These are phyloP conservation scores for Coemansia sp. DNA, from an alignment of 192 early-diverging fungal genomes.

Conservation along the genomic window DNA sequence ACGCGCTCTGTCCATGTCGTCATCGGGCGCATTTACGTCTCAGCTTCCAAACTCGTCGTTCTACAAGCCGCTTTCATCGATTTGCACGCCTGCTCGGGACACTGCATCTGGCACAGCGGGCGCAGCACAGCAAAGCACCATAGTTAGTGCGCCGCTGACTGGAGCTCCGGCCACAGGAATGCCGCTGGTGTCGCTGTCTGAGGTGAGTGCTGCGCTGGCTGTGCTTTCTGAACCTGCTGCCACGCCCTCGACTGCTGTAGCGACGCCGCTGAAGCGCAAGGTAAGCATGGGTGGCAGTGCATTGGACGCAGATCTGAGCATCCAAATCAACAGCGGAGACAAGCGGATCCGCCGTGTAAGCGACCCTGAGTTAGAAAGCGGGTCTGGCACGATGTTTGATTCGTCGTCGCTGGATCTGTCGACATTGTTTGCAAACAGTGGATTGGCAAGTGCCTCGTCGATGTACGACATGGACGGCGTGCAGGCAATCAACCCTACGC, in stretches of 20 bases:
- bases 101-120: not conserved
- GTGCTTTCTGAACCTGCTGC: constrained; percentile 15
- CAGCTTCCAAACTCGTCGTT: constrained; percentile 52
- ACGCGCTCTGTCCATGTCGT: constrained; percentile 5
- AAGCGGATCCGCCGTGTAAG: constrained; percentile 11
- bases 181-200: constrained; percentile 29
- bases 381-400: not conserved
- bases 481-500: not conserved
- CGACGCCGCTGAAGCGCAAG: constrained; percentile 18
- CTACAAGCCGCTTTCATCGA: constrained; percentile 51
- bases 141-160: not conserved
- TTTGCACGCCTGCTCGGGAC: constrained; percentile 22
- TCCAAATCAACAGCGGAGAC: not conserved
- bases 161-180: constrained; percentile 4
- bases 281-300: not conserved
- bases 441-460: not conserved
- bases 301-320: not conserved
- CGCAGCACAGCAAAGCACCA: not conserved
- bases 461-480: not conserved
- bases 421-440: not conserved
- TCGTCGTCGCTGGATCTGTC: constrained; percentile 3
- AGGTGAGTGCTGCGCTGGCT: constrained; percentile 33
- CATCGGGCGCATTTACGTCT: constrained; percentile 20
- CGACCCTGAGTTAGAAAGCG: not conserved
- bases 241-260: not conserved